Conservation (phyloP, 1,284 basidiomycete genomes). For the Calocybe gambosa region DNA sequence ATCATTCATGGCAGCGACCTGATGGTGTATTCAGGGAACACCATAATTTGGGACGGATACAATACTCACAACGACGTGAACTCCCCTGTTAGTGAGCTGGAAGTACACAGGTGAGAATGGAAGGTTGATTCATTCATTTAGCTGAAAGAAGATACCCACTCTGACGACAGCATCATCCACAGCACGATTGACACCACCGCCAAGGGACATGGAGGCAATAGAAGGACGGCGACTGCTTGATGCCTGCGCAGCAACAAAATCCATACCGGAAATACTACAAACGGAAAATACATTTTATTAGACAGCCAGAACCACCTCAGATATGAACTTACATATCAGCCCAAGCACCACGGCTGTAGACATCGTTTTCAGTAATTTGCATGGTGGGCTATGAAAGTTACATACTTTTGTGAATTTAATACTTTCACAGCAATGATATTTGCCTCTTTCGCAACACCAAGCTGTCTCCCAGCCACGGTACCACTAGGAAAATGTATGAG, state of each 20-base stretch:
- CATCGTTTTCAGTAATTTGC: neutral
- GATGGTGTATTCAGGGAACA: neutral
- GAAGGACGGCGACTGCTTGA: conserved; percentile 11
- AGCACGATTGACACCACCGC: conserved; percentile 4
- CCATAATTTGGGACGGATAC: neutral
- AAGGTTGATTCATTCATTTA: neutral
- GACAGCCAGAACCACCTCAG: too few relatives aligned
- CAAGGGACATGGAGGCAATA: conserved; percentile 13
- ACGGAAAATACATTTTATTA: neutral
- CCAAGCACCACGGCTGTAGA: conserved; percentile 10
- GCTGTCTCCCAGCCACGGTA: conserved; percentile 31
- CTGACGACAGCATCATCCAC: conserved; percentile 16
- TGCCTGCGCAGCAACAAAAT: conserved; percentile 12
- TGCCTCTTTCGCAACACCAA: conserved; percentile 17
- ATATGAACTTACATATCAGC: conserved; percentile 15
- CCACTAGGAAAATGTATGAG: conserved; percentile 1
- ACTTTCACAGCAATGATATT: conserved; percentile 20
- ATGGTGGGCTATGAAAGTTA: neutral
- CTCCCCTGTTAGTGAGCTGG: conserved; percentile 21
- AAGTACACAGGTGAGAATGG: neutral
- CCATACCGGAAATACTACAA: conserved; percentile 16
- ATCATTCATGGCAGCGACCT: conserved; percentile 29
- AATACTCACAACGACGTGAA: conserved; percentile 19
- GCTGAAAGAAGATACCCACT: conserved; percentile 4
- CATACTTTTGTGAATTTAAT: conserved; percentile 14